Conservation (phyloP, 192 early-diverging fungal species). For the Entomortierella beljakovae region DNA sequence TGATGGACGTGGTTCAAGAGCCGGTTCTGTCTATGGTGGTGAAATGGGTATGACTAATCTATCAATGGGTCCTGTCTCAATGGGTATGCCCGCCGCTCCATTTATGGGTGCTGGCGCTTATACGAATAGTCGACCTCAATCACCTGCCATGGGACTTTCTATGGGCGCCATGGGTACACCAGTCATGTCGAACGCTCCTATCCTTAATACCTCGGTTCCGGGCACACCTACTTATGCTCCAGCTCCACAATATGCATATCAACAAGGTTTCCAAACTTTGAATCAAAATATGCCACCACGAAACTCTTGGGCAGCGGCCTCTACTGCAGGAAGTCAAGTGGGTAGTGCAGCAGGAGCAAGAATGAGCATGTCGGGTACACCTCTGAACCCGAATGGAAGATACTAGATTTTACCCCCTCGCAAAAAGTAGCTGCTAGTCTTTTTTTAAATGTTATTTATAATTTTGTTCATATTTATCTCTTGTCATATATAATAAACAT, state of each 20-base stretch:
- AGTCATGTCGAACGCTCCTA: conserved; percentile 9
- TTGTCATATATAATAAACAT: no score
- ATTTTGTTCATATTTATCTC: no score
- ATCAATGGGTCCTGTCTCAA: background rate
- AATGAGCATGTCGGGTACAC: conserved; percentile 7
- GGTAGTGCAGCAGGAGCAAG: conserved; percentile 2
- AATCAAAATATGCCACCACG: conserved; percentile 5
- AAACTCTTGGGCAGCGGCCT: conserved; percentile 1
- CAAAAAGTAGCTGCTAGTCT: background rate
- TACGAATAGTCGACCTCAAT: conserved; percentile 33
- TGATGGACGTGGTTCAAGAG: conserved; percentile 29
- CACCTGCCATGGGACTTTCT: conserved; percentile 38
- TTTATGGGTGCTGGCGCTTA: conserved; percentile 15
- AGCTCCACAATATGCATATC: conserved; percentile 32
- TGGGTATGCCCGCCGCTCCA: conserved; percentile 9
- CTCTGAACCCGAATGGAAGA: conserved; percentile 11
- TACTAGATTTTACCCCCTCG: background rate
- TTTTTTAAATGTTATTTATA: background rate
- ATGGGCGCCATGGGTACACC: conserved; percentile 15
- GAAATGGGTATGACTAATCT: conserved; percentile 5
- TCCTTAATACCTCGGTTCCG: conserved; percentile 9
- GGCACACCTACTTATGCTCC: conserved; percentile 38
- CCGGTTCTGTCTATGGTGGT: conserved; percentile 58
- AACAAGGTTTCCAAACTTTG: conserved; percentile 25
- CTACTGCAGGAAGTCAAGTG: conserved; percentile 3